phyloP scores from a whole-genome alignment of 352 stramenopile genomes.

The Globisporangium sylvaticum region DNA sequence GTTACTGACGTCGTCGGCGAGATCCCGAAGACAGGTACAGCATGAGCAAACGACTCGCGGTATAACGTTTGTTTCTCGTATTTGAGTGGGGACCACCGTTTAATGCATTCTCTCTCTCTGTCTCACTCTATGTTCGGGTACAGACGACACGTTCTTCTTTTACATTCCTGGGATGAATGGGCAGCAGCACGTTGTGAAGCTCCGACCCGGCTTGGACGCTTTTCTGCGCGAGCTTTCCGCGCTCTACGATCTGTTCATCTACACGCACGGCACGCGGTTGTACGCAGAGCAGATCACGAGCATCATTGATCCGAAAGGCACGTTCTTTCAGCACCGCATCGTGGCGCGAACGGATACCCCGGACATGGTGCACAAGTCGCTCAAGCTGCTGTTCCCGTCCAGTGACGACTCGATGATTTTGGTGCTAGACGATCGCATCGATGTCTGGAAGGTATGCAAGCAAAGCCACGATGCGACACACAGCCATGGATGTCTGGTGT shows the following conservation, averaged over 20 bases:
- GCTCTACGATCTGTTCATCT: conserved; percentile 93
- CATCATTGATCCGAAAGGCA: conserved; percentile 85
- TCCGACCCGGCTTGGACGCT: conserved; percentile 85
- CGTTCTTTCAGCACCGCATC: conserved; percentile 85
- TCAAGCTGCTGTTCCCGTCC: conserved; percentile 84
- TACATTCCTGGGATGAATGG: conserved; percentile 59
- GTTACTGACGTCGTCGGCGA: conserved; percentile 60
- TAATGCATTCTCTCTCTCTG: background rate
- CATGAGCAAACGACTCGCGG: background rate
- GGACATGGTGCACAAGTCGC: conserved; percentile 83
- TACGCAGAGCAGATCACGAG: conserved; percentile 94
- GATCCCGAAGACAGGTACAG: conserved; percentile 51
- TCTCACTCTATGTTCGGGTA: background rate
- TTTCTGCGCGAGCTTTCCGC: conserved; percentile 85
- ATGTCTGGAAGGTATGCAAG: conserved; percentile 69
- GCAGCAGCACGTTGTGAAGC: conserved; percentile 91
- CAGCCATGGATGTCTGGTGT: background rate
- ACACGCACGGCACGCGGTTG: conserved; percentile 92
- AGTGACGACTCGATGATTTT: conserved; percentile 88
- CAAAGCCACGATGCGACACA: background rate
- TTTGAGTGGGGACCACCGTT: background rate
- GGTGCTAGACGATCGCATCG: conserved; percentile 79
- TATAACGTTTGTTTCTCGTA: background rate
- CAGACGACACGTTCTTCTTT: conserved; percentile 80
- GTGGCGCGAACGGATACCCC: conserved; percentile 84